Evolutionary conservation across 306 rosid species (phyloP).

Genomic region (Quercus wislizeni): DNA sequence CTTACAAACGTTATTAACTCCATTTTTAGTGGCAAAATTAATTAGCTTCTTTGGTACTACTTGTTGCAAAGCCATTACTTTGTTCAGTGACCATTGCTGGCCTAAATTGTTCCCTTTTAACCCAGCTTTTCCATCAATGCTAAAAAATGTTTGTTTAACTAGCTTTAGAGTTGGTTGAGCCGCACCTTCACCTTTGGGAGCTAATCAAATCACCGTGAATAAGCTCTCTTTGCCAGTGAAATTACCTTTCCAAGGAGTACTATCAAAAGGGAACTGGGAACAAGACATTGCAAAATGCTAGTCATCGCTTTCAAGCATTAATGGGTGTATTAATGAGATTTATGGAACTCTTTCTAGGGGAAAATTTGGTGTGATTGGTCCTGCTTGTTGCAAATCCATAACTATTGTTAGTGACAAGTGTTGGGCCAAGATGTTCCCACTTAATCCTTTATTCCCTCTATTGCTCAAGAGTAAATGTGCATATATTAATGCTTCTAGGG

Average conservation of each 20-base stretch:
- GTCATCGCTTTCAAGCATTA: not conserved
- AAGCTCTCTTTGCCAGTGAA: not conserved
- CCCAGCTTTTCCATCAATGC: not conserved
- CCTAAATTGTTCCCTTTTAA: not conserved
- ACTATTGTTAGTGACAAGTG: not conserved
- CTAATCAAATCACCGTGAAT: too few relatives aligned
- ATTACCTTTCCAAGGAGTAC: not conserved
- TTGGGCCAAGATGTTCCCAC: slow-evolving; percentile 6
- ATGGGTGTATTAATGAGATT: not conserved
- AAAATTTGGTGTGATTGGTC: too few relatives aligned
- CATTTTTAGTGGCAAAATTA: not conserved
- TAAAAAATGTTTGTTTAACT: not conserved
- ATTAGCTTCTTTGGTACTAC: not conserved
- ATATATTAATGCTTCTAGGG: not conserved
- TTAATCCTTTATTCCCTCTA: not conserved
- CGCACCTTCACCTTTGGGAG: not conserved
- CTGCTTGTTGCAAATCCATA: not conserved
- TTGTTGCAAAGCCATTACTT: not conserved
- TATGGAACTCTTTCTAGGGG: not conserved
- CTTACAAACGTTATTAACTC: not conserved
- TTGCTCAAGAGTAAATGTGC: not conserved
- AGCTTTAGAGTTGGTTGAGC: too few relatives aligned
- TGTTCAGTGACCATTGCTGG: not conserved
- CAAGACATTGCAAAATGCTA: not conserved
- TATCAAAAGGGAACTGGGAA: not conserved